phyloP scores from a whole-genome alignment of 306 rosid species.

The Alnus glutinosa region DNA sequence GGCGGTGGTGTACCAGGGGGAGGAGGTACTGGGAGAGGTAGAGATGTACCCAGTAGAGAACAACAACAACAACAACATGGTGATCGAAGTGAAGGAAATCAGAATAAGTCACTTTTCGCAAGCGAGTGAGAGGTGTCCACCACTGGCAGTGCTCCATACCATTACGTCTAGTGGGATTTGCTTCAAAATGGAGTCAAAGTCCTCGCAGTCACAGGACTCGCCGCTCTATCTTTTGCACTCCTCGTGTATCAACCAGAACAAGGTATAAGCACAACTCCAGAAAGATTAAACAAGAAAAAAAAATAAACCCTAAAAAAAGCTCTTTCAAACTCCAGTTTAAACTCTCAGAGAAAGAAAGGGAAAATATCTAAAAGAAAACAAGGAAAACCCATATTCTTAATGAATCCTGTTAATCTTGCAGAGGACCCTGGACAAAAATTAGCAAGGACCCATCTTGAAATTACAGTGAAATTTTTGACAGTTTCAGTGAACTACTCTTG shows the following conservation, averaged over 20 bases:
- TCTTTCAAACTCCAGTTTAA: neutral
- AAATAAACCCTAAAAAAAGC: neutral
- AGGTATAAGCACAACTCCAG: constrained; percentile 70
- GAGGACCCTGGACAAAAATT: constrained; percentile 53
- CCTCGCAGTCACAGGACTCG: constrained; percentile 60
- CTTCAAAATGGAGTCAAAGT: constrained; percentile 99
- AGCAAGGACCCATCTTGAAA: constrained; percentile 34
- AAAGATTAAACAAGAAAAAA: constrained; percentile 1
- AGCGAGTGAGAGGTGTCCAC: constrained; percentile 98
- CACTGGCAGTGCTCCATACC: constrained; percentile 98
- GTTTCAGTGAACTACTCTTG: constrained; percentile 28
- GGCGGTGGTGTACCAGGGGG: constrained; percentile 81
- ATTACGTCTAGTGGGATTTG: constrained; percentile 76
- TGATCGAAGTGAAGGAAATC: constrained; percentile 78
- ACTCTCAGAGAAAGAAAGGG: neutral
- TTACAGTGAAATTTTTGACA: constrained; percentile 26
- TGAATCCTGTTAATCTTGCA: constrained; percentile 9
- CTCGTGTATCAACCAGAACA: constrained; percentile 95
- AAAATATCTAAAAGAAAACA: neutral
- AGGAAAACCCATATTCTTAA: constrained; percentile 10
- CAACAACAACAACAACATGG: constrained; percentile 40
- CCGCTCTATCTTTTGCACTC: constrained; percentile 92
- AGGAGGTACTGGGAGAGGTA: constrained; percentile 88
- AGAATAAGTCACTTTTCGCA: constrained; percentile 82
- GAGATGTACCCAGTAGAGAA: constrained; percentile 75